Percentiles rank a stretch among this genome's conserved stretches.
These are phyloP conservation scores for Moricandia moricandioides DNA, from an alignment of 345 rosid species.

Conservation along the genomic window DNA sequence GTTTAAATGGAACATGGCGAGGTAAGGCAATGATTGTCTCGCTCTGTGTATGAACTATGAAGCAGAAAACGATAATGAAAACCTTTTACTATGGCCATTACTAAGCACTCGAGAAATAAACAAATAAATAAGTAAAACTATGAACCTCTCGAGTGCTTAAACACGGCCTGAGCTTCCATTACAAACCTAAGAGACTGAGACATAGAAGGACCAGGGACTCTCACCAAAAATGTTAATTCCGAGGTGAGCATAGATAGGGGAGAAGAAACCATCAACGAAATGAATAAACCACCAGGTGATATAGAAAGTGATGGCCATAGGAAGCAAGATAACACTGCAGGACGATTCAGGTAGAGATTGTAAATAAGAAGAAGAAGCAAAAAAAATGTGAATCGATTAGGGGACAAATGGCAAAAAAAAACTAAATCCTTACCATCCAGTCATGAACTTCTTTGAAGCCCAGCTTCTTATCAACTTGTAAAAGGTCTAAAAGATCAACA, in stretches of 20 bases:
- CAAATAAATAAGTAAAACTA: no score
- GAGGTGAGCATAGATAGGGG: constrained; percentile 89
- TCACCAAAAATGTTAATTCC: constrained; percentile 92
- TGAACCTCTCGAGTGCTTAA: no score
- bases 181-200: no score
- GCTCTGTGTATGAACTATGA: no score
- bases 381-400: neutral
- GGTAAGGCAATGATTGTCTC: no score
- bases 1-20: no score
- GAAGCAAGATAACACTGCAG: constrained; percentile 92
- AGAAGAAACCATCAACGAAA: constrained; percentile 97
- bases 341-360: no score
- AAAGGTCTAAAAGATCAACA: constrained; percentile 51
- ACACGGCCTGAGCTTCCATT: no score
- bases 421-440: constrained; percentile 65
- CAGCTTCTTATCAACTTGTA: constrained; percentile 90
- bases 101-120: no score
- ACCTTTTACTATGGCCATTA: no score
- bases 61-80: no score
- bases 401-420: neutral
- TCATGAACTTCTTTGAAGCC: constrained; percentile 99
- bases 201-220: constrained; percentile 9
- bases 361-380: neutral
- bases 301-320: constrained; percentile 92
- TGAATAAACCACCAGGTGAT: constrained; percentile 99